Conservation (phyloP, 805 yeast genomes). For the Diddensiella santjacobensis region DNA sequence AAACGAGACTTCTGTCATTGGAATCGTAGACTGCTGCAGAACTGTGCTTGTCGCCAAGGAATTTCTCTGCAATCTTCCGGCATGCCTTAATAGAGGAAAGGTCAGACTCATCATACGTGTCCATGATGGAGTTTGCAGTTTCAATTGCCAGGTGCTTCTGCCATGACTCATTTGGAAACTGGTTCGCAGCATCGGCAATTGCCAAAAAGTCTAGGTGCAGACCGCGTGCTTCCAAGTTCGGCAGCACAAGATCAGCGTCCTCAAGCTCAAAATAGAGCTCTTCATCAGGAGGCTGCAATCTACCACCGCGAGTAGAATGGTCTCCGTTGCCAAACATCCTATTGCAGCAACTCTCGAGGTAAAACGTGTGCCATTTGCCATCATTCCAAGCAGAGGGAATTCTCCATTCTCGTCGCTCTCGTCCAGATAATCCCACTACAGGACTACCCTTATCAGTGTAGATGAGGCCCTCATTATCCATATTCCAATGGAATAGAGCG, state of each 20-base stretch:
- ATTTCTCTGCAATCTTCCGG: constrained; percentile 56
- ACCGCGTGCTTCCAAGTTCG: constrained; percentile 71
- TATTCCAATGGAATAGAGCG: constrained; percentile 69
- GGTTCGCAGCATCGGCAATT: constrained; percentile 74
- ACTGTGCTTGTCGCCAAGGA: constrained; percentile 62
- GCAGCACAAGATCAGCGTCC: constrained; percentile 70
- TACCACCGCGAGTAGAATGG: constrained; percentile 28
- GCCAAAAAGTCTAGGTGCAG: constrained; percentile 76
- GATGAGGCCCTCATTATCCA: constrained; percentile 81
- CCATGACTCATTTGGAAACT: constrained; percentile 66
- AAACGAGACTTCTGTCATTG: constrained; percentile 43
- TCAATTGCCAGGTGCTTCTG: constrained; percentile 78
- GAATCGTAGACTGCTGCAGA: constrained; percentile 55
- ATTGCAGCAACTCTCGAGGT: constrained; percentile 83
- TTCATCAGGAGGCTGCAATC: constrained; percentile 51
- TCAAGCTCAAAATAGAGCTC: constrained; percentile 63
- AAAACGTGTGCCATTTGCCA: constrained; percentile 54
- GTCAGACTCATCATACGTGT: constrained; percentile 64
- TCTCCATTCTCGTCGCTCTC: constrained; percentile 63
- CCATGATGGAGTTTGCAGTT: constrained; percentile 76
- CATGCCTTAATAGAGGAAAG: constrained; percentile 53
- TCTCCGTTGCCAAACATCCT: constrained; percentile 81
- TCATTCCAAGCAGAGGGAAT: constrained; percentile 52
- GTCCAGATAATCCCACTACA: constrained; percentile 73
- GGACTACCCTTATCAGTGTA: constrained; percentile 63